A percentile compares a stretch with the other conserved stretches of the same genome.
Evolutionary conservation across 2,329 filamentous ascomycete genomes (phyloP).

Genomic region (Aspergillus sp.): DNA sequence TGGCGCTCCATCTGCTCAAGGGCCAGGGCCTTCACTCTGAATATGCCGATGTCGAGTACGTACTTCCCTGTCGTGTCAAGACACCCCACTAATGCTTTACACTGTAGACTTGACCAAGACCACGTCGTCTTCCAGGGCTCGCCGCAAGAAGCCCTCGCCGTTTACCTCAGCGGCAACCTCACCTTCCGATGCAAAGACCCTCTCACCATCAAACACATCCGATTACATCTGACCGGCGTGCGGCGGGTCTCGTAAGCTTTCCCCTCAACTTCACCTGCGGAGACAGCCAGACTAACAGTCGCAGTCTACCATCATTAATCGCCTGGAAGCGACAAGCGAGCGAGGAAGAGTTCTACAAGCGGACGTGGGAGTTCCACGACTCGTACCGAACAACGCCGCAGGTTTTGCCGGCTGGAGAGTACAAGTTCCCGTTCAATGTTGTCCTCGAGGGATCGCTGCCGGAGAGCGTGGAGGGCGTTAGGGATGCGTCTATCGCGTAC

Average conservation of each 20-base stretch:
- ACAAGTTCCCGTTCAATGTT: background rate
- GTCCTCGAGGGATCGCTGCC: constrained; percentile 1
- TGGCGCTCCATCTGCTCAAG: too few species aligned
- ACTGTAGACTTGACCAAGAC: background rate
- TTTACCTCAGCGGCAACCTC: constrained; percentile 2
- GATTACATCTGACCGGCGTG: background rate
- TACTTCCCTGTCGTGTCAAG: too few species aligned
- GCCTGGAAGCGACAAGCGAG: background rate
- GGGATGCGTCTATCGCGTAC: background rate
- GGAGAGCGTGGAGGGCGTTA: background rate
- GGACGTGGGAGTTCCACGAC: background rate
- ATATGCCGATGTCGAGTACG: background rate
- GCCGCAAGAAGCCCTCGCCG: background rate
- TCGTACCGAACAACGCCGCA: background rate
- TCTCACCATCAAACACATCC: background rate
- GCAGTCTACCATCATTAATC: background rate
- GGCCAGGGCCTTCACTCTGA: background rate
- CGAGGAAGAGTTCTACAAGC: background rate
- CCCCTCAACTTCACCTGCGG: too few species aligned
- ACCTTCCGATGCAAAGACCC: background rate
- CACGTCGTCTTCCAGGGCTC: background rate
- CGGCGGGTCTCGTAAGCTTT: background rate
- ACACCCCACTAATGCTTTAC: background rate
- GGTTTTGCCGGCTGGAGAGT: background rate
- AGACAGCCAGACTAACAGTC: background rate